These are phyloP conservation scores for Hawksworthiomyces lignivorus DNA, from an alignment of 2,329 filamentous ascomycete species.

Conservation along the genomic window DNA sequence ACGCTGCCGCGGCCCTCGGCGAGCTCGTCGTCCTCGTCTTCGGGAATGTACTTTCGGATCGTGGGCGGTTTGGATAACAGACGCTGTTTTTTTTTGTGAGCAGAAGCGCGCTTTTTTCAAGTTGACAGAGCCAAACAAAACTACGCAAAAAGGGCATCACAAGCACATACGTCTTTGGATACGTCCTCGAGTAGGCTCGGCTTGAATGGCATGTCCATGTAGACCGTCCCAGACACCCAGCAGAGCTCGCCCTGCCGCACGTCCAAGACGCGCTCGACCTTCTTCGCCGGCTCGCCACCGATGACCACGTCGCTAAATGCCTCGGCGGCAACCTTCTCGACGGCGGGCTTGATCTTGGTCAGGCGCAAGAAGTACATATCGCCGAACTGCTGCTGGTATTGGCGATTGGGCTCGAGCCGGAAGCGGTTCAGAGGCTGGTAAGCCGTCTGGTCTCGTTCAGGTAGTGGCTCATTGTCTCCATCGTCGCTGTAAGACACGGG, in stretches of 20 bases:
- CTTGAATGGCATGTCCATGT: constrained; percentile 95
- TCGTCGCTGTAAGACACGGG: constrained; percentile 9
- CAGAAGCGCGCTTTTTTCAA: constrained; percentile 45
- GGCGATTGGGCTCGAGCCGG: constrained; percentile 58
- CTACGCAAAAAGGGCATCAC: background rate
- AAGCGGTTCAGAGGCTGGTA: constrained; percentile 76
- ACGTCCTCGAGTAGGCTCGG: constrained; percentile 95
- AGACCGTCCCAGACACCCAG: constrained; percentile 91
- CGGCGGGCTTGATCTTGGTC: constrained; percentile 74
- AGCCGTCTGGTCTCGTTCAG: constrained; percentile 41
- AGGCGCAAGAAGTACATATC: constrained; percentile 97
- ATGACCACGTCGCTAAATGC: constrained; percentile 76
- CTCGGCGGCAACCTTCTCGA: constrained; percentile 64
- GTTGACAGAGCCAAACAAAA: background rate
- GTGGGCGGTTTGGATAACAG: constrained; percentile 47
- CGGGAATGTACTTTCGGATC: constrained; percentile 66
- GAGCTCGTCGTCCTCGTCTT: constrained; percentile 48
- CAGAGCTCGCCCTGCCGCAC: constrained; percentile 92
- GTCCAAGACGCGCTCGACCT: constrained; percentile 83
- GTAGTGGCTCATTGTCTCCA: constrained; percentile 29
- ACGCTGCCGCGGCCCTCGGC: constrained; percentile 17
- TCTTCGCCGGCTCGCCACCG: constrained; percentile 63
- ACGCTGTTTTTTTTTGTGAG: constrained; percentile 2
- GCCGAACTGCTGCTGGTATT: constrained; percentile 91
- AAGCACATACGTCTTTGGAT: constrained; percentile 66